phyloP scores from a whole-genome alignment of 1,284 basidiomycete species.

The Pseudozyma sp. region DNA sequence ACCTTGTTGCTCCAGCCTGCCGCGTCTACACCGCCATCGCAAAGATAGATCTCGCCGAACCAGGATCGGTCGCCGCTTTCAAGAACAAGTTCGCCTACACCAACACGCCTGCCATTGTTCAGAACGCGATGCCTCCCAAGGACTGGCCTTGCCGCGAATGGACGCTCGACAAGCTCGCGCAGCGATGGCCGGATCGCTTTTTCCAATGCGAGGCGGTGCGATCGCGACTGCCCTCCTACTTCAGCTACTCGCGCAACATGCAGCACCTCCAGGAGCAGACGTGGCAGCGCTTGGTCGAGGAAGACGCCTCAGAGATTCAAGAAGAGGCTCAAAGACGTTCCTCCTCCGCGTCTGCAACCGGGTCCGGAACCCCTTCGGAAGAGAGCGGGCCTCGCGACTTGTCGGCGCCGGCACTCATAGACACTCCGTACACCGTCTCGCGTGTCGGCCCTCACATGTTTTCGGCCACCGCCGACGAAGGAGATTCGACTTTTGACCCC shows the following conservation, averaged over 20 bases:
- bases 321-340: neutral
- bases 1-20: constrained; percentile 34
- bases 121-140: constrained; percentile 51
- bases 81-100: constrained; percentile 33
- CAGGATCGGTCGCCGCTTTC: constrained; percentile 32
- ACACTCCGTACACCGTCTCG: constrained; percentile 24
- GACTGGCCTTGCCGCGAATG: constrained; percentile 59
- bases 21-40: constrained; percentile 45
- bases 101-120: constrained; percentile 55
- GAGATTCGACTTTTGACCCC: constrained; percentile 48
- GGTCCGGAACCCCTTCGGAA: constrained; percentile 18
- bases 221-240: constrained; percentile 44
- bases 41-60: constrained; percentile 43
- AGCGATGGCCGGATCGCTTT: constrained; percentile 47
- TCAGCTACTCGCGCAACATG: constrained; percentile 56
- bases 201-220: constrained; percentile 64
- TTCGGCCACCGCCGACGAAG: constrained; percentile 29
- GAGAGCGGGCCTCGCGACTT: constrained; percentile 29
- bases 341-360: constrained; percentile 4
- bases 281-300: constrained; percentile 30
- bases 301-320: constrained; percentile 12
- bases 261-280: constrained; percentile 46
- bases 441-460: constrained; percentile 21
- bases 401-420: constrained; percentile 15
- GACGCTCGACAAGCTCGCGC: constrained; percentile 49